A percentile compares a stretch with the other conserved stretches of the same genome.
Evolutionary conservation across 2,329 filamentous ascomycete genomes (phyloP).

Genomic region (Hirsutella thompsonii): DNA sequence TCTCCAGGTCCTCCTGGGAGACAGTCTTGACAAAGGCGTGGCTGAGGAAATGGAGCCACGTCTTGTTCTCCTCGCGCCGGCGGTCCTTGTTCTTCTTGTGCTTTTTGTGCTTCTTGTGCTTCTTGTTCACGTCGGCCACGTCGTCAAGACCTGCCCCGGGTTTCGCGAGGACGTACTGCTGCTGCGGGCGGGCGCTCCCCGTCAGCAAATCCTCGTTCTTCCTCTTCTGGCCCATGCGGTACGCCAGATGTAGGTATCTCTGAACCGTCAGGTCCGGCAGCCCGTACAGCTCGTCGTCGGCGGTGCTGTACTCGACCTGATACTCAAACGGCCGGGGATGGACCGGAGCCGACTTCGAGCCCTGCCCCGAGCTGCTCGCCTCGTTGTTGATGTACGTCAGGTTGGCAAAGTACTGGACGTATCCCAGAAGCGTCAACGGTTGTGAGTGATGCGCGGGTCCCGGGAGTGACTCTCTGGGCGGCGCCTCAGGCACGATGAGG

Average conservation of each 20-base stretch:
- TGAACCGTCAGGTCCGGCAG: constrained; percentile 74
- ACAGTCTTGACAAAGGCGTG: constrained; percentile 71
- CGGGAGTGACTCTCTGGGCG: constrained; percentile 58
- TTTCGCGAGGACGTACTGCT: background rate
- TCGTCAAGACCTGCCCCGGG: constrained; percentile 12
- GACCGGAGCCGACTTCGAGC: constrained; percentile 34
- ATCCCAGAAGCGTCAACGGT: constrained; percentile 63
- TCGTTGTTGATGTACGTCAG: constrained; percentile 81
- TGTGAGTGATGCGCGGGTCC: constrained; percentile 88
- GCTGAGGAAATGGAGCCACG: constrained; percentile 65
- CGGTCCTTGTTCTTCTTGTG: constrained; percentile 23
- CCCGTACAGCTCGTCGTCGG: constrained; percentile 60
- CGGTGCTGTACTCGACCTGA: constrained; percentile 79
- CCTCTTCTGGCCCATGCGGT: constrained; percentile 48
- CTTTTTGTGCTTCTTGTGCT: constrained; percentile 28
- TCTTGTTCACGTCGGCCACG: constrained; percentile 20
- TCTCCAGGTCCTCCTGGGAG: constrained; percentile 49
- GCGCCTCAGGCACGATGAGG: constrained; percentile 55
- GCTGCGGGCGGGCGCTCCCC: constrained; percentile 12
- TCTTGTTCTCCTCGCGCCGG: constrained; percentile 46
- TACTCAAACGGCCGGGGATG: constrained; percentile 55
- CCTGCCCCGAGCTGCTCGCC: constrained; percentile 35
- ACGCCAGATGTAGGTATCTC: constrained; percentile 68
- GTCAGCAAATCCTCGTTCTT: constrained; percentile 5
- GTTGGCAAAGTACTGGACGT: constrained; percentile 88